phyloP scores from a whole-genome alignment of 2,329 filamentous ascomycete species.

The Ustulina deusta region DNA sequence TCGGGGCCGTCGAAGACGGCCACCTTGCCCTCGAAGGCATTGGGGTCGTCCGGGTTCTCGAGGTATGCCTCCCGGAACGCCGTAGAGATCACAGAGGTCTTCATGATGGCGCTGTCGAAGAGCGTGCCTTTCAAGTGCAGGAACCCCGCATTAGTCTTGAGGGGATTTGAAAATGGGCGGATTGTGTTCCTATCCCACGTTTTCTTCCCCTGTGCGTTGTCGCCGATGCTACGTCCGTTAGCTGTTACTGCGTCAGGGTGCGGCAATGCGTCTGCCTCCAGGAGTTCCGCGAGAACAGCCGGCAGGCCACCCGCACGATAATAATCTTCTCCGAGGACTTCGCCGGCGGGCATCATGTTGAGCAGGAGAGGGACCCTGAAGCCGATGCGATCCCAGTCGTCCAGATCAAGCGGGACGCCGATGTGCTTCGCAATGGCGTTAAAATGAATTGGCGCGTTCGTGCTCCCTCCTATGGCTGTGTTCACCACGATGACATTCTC shows the following conservation, averaged over 20 bases:
- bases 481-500: constrained; percentile 68
- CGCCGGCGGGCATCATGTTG: constrained; percentile 67
- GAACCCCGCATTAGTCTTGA: constrained; percentile 64
- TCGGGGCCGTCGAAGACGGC: constrained; percentile 65
- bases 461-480: constrained; percentile 67
- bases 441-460: constrained; percentile 68
- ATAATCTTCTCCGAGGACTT: constrained; percentile 66
- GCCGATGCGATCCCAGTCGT: constrained; percentile 66
- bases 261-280: constrained; percentile 60
- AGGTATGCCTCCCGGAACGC: constrained; percentile 60
- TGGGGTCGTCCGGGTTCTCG: constrained; percentile 58
- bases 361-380: constrained; percentile 63
- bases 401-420: constrained; percentile 61
- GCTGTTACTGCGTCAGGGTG: constrained; percentile 58
- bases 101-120: constrained; percentile 66
- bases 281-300: constrained; percentile 65
- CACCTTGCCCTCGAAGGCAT: constrained; percentile 61
- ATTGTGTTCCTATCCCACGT: constrained; percentile 65
- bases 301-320: constrained; percentile 65
- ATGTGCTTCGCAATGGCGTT: constrained; percentile 67
- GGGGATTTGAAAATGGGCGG: constrained; percentile 57
- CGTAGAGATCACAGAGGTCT: constrained; percentile 62
- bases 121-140: constrained; percentile 61
- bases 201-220: constrained; percentile 58
- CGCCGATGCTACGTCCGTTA: constrained; percentile 59